Base-by-base conservation (phyloP, 164 flowering plant species). In the Saururus chinensis region DNA sequence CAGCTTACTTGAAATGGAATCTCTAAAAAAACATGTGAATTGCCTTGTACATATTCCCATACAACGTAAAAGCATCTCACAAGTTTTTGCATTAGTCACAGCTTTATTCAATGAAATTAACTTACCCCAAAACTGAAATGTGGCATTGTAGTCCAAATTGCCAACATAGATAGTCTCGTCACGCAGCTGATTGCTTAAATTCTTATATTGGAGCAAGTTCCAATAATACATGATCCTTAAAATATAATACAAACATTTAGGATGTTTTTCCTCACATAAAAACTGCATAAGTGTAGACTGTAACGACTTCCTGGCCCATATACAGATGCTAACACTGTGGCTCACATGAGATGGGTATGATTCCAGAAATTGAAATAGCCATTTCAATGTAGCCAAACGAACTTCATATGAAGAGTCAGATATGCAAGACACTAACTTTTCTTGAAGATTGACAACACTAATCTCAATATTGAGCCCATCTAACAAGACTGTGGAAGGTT, bases 381-480 rank as follows among this genome's bases (percentile, higher is more conserved):
- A 87, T 72, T 93, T 93, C 55, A 90, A 66, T 64, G 97, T 80
- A 51, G 88, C 82, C 63, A 84, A 79, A 60, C 97, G 84, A 69
- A 90, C 93, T 79, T 93, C 96, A 77, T 88, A 88, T 35, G 84
- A 81, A 54, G 79, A 56, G 75, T 91, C 89, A 57, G 81, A 80
- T 70, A 93, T 64, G 40, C 74, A 80, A 26, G 71, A 66, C 26
- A 77, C 66, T 63, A 93, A 68, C 63, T 76, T 80, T 59, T 79
- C 82, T 64, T 69, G 70, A 63, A 88, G 75, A 51, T 66, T 73
- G 9, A 60, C 4, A 70, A 71, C 72, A 55, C 53, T 41, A 59
- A 58, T 67, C 16, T 71, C 78, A 52, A 53, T 53, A 64, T 76
- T 78, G 69, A 70, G 66, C 23, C 26, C 42, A 53, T 56, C 60